Conservation (phyloP, 2,329 filamentous ascomycete species). For the Xylariaceae sp. region DNA sequence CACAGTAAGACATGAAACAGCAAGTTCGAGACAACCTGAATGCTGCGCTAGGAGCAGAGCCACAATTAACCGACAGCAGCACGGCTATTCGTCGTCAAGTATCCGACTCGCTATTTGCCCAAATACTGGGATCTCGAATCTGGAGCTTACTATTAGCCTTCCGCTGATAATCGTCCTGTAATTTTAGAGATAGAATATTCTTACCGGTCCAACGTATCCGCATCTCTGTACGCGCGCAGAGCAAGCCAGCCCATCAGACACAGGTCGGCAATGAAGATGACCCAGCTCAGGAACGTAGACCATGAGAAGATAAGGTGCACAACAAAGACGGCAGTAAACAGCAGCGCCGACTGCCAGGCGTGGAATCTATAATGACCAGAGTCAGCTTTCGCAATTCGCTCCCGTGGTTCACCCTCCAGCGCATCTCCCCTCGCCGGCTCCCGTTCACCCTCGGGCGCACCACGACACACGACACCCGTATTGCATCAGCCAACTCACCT, state of each 20-base stretch:
- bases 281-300: constrained; percentile 78
- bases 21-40: no score
- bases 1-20: background rate
- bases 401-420: no score
- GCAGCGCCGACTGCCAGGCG: constrained; percentile 86
- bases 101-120: constrained; percentile 82
- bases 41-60: no score
- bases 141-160: constrained; percentile 27
- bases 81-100: constrained; percentile 64
- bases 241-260: constrained; percentile 72
- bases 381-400: constrained; percentile 16
- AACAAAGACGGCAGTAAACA: constrained; percentile 72
- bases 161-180: background rate
- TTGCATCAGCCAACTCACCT: constrained; percentile 61
- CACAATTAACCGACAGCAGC: no score
- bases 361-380: constrained; percentile 64
- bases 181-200: constrained; percentile 9
- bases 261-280: constrained; percentile 73
- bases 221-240: constrained; percentile 78
- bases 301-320: constrained; percentile 83
- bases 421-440: no score
- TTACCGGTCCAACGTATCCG: constrained; percentile 61
- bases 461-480: no score
- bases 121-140: constrained; percentile 85
- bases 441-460: no score